Evolutionary conservation across 2,329 filamentous ascomycete species (phyloP), one percentile per base, ranked within the genome.

Genomic region (Endoconidiophora laricicola): DNA sequence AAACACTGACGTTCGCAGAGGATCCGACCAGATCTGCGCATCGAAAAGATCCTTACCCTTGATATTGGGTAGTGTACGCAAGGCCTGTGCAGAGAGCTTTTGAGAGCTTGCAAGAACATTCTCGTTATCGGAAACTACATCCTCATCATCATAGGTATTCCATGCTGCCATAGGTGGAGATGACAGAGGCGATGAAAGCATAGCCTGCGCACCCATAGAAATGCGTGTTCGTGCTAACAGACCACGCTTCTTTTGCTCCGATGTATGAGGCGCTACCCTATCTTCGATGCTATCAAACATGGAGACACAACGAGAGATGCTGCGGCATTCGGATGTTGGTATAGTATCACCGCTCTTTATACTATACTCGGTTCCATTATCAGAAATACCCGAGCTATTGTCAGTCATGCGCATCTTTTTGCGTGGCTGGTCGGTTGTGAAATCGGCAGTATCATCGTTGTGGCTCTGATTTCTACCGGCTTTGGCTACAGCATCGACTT

Each of bases 31-130:
- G 50, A 85, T 76, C 24, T 78, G 77, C 14, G 74, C 73, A 61
- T 85, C 80, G 56, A 86, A 86, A 2, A 86, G 64, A 57, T 86
- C 81, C 50, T 76, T 74, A 2, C 81, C 81, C 59, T 83, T 83
- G 61, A 84, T 73, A 44, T 79, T 76, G 1, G 76, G 75, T 1
- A 81, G 45, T 12, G 54, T 48, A 29, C 54, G 51, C 18, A 49
- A 16, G 3, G 16, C 14, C 16, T 49, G 47, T 6, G 47, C 43
- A 20, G 41, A 49, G 10, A 36, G 24, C 22, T 37, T 38, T 38
- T 46, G 44, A 3, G 44, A 39, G 33, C 44, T 16, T 26, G 26
- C 6, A 24, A 62, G 22, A 65, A 58, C 2, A 63, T 59, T 14
- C 68, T 69, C 0, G 65, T 61, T 3, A 62, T 65, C 2, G 63